These are phyloP conservation scores for Fusarium zealandicum DNA, from an alignment of 2,329 filamentous ascomycete species.

Conservation along the genomic window DNA sequence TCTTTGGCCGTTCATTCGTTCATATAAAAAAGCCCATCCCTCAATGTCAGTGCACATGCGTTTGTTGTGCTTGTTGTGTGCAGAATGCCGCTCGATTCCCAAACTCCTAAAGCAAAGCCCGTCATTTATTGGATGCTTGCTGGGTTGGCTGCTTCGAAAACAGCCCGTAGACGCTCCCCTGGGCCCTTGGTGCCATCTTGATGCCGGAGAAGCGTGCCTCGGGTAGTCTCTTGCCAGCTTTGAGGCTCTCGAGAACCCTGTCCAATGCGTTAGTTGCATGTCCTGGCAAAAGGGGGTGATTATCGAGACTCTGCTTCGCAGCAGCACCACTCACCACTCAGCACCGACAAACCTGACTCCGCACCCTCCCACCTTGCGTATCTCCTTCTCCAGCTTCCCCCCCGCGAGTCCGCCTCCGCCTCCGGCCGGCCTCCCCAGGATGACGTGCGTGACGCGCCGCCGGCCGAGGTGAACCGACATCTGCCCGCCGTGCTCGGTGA, in stretches of 20 bases:
- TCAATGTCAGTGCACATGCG: background rate
- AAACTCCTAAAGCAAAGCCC: background rate
- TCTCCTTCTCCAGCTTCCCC: conserved; percentile 83
- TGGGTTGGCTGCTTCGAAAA: conserved; percentile 40
- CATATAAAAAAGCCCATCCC: conserved; percentile 2
- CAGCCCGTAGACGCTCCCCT: conserved; percentile 69
- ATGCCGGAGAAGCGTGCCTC: conserved; percentile 75
- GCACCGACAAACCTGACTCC: conserved; percentile 80
- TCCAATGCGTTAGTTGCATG: background rate
- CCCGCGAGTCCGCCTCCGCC: conserved; percentile 74
- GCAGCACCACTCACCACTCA: conserved; percentile 68
- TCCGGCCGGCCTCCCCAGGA: conserved; percentile 70
- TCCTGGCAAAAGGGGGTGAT: background rate
- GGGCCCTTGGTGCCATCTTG: conserved; percentile 66
- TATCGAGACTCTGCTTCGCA: no score
- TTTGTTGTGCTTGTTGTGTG: background rate
- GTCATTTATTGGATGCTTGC: conserved; percentile 13
- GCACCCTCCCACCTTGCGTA: conserved; percentile 69
- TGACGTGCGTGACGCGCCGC: conserved; percentile 82
- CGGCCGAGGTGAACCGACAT: conserved; percentile 76
- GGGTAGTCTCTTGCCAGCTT: conserved; percentile 73
- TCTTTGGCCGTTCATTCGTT: background rate
- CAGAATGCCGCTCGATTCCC: background rate
- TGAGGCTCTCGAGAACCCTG: conserved; percentile 85
- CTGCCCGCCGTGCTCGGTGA: conserved; percentile 76